Conservation (phyloP, 1,139 yeast species). For the Groenewaldozyma sp. region DNA sequence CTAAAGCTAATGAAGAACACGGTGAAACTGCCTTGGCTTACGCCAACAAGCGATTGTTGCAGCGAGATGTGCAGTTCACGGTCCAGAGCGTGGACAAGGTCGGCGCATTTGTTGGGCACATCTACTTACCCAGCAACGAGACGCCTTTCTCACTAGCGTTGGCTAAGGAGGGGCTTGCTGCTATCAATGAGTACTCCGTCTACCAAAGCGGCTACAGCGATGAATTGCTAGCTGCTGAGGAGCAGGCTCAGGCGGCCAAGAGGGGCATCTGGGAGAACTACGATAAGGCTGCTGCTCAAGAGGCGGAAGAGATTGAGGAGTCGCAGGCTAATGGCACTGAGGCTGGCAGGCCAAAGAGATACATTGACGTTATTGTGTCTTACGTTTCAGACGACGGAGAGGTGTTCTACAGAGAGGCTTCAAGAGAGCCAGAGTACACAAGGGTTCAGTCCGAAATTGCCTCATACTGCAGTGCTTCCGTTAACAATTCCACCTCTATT, state of each 20-base stretch:
- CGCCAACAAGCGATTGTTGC: slow-evolving; percentile 50
- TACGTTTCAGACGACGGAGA: slow-evolving; percentile 45
- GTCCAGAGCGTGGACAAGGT: slow-evolving; percentile 64
- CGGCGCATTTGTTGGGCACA: slow-evolving; percentile 73
- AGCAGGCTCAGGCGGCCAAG: slow-evolving; percentile 44
- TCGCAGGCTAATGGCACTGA: slow-evolving; percentile 11
- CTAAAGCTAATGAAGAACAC: slow-evolving; percentile 37
- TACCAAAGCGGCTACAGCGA: slow-evolving; percentile 45
- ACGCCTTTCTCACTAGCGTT: slow-evolving; percentile 56
- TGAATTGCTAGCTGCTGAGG: slow-evolving; percentile 54
- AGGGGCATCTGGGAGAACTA: slow-evolving; percentile 62
- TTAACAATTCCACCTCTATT: slow-evolving; percentile 29
- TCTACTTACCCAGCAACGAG: slow-evolving; percentile 45
- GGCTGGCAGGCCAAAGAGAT: slow-evolving; percentile 31
- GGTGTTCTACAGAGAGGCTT: slow-evolving; percentile 41
- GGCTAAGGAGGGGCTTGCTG: slow-evolving; percentile 55
- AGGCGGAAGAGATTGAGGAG: slow-evolving; percentile 25
- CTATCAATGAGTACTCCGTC: slow-evolving; percentile 58
- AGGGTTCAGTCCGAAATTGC: slow-evolving; percentile 31
- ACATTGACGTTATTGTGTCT: slow-evolving; percentile 55
- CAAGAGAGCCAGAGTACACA: slow-evolving; percentile 17
- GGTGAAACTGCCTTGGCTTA: slow-evolving; percentile 49
- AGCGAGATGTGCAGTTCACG: slow-evolving; percentile 64
- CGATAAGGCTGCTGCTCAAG: no score
- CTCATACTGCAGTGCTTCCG: slow-evolving; percentile 32